Evolutionary conservation across 495 filamentous ascomycete genomes (phyloP).

Genomic region (Neurospora sp.): DNA sequence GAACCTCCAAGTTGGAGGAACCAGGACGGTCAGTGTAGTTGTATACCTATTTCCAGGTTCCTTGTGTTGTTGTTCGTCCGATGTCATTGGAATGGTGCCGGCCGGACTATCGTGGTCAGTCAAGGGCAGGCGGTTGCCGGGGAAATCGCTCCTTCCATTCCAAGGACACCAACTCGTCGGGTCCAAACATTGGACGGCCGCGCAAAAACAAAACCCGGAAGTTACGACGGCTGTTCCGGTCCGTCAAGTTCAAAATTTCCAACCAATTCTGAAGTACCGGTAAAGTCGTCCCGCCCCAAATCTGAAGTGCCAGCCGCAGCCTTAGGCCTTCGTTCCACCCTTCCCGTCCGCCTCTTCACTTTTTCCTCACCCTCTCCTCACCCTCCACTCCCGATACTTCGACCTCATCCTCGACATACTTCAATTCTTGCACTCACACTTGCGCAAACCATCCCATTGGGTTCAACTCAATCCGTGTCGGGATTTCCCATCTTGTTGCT

Average conservation of each 20-base stretch:
- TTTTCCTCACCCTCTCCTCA: background rate
- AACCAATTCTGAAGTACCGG: background rate
- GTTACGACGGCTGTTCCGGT: background rate
- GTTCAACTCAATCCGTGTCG: background rate
- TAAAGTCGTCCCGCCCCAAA: background rate
- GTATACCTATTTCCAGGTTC: background rate
- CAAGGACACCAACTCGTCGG: background rate
- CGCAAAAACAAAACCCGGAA: background rate
- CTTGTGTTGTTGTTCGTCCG: background rate
- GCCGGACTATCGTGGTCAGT: background rate
- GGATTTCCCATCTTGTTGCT: background rate
- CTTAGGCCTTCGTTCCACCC: conserved; percentile 1
- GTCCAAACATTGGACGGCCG: background rate
- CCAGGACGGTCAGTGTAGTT: background rate
- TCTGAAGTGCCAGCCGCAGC: background rate
- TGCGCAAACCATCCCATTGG: background rate
- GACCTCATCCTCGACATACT: background rate
- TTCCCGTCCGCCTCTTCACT: background rate
- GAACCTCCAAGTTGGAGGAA: background rate
- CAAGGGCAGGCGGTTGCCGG: background rate
- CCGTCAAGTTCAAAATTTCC: background rate
- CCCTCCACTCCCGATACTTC: background rate
- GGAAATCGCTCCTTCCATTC: background rate
- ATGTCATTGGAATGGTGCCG: background rate
- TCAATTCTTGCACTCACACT: background rate